A percentile compares a stretch with the other conserved stretches of the same genome.
Evolutionary conservation across 2,329 filamentous ascomycete genomes (phyloP).

Genomic region (Parascedosporium putredinis): DNA sequence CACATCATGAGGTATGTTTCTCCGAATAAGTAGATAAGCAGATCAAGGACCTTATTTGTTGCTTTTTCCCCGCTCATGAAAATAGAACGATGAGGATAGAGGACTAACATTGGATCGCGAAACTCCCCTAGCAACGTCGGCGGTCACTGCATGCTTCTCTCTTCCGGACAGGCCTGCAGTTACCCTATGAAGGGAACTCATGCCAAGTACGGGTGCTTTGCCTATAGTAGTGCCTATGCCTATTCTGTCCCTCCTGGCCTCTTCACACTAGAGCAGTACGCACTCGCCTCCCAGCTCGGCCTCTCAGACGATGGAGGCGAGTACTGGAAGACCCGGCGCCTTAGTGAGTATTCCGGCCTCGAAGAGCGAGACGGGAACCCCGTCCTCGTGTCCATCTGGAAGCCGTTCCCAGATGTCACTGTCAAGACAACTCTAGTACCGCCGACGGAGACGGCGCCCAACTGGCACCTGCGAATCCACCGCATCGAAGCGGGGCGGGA

Average conservation of each 20-base stretch:
- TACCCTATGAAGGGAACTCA: conserved; percentile 75
- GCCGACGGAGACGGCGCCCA: conserved; percentile 43
- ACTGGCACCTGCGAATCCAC: conserved; percentile 62
- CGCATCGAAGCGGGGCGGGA: conserved; percentile 47
- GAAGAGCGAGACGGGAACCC: conserved; percentile 43
- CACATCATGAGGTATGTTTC: conserved; percentile 62
- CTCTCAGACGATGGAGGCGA: conserved; percentile 69
- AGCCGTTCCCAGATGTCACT: conserved; percentile 58
- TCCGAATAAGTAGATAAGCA: too few relatives aligned
- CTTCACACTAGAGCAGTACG: conserved; percentile 67
- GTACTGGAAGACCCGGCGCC: conserved; percentile 65
- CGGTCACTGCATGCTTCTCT: conserved; percentile 67
- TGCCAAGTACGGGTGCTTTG: conserved; percentile 72
- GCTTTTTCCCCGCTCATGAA: neutral
- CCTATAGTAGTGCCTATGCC: conserved; percentile 65
- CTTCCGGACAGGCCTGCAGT: conserved; percentile 69
- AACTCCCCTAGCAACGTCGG: conserved; percentile 42
- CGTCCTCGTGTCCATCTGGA: conserved; percentile 60
- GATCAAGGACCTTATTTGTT: too few relatives aligned
- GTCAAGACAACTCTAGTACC: conserved; percentile 57
- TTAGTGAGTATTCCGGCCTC: conserved; percentile 54
- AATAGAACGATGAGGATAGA: neutral
- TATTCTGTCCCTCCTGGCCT: conserved; percentile 69
- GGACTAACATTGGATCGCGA: neutral
- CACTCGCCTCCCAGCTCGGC: conserved; percentile 64